Evolutionary conservation across 441 rosid genomes (phyloP).

Genomic region (Populus hybrid): DNA sequence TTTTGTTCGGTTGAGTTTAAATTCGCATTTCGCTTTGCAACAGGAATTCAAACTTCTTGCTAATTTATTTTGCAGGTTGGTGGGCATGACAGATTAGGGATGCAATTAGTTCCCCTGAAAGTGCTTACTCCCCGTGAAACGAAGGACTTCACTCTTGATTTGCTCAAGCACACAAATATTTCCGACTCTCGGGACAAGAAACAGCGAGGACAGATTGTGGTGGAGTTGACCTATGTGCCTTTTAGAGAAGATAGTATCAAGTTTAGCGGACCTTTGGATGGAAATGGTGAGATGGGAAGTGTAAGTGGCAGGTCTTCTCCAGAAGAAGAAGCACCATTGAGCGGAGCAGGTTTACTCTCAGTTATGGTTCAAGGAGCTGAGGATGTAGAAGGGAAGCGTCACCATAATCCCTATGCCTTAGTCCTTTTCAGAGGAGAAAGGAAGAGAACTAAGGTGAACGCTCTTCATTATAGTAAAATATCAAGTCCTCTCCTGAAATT

Average conservation of each 20-base stretch:
- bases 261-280: conserved; percentile 26
- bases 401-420: conserved; percentile 73
- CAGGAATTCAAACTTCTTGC: neutral
- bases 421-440: conserved; percentile 75
- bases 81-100: conserved; percentile 74
- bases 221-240: conserved; percentile 66
- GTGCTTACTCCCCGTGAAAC: conserved; percentile 46
- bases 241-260: conserved; percentile 61
- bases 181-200: conserved; percentile 49
- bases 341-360: conserved; percentile 74
- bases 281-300: conserved; percentile 36
- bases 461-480: neutral
- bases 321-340: conserved; percentile 33
- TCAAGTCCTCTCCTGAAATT: neutral
- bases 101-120: conserved; percentile 66
- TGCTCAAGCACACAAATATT: conserved; percentile 54
- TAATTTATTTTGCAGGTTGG: conserved; percentile 52
- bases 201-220: conserved; percentile 54
- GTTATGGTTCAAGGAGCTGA: conserved; percentile 73
- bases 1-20: neutral
- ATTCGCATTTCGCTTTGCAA: neutral
- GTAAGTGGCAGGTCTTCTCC: conserved; percentile 29
- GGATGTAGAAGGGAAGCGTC: conserved; percentile 74
- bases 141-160: conserved; percentile 53
- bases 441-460: conserved; percentile 71